Evolutionary conservation across 371 early-diverging fungal species (phyloP).

Genomic region (Mucor piriformis): DNA sequence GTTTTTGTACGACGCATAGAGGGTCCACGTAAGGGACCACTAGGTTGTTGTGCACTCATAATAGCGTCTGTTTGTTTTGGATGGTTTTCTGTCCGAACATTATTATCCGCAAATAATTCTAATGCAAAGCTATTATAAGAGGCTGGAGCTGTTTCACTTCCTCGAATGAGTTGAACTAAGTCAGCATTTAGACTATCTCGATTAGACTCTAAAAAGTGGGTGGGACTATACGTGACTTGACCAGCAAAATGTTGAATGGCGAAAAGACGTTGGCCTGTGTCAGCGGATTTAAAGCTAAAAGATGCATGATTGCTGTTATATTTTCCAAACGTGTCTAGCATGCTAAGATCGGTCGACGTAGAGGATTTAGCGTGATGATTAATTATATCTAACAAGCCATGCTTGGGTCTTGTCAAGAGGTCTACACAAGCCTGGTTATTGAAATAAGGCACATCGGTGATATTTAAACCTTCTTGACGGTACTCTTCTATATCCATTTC

Average conservation of each 20-base stretch:
- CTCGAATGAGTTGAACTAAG: slow-evolving; percentile 73
- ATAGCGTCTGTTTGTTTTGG: slow-evolving; percentile 64
- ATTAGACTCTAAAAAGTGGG: slow-evolving; percentile 76
- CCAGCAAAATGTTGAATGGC: slow-evolving; percentile 82
- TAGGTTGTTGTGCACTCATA: slow-evolving; percentile 62
- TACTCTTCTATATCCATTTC: slow-evolving; percentile 53
- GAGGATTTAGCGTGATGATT: slow-evolving; percentile 52
- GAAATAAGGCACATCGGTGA: slow-evolving; percentile 46
- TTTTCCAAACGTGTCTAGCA: slow-evolving; percentile 45
- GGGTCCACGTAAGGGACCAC: slow-evolving; percentile 55
- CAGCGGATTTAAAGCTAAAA: slow-evolving; percentile 44
- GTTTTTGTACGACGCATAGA: slow-evolving; percentile 51
- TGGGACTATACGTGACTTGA: slow-evolving; percentile 75
- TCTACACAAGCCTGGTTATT: slow-evolving; percentile 59
- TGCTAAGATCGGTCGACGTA: slow-evolving; percentile 37
- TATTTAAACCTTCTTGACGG: slow-evolving; percentile 61
- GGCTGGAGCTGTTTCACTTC: slow-evolving; percentile 34
- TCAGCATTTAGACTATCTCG: slow-evolving; percentile 75
- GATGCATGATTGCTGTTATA: slow-evolving; percentile 48
- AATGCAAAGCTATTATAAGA: slow-evolving; percentile 55
- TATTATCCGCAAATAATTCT: slow-evolving; percentile 42
- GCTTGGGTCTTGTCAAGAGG: slow-evolving; percentile 49
- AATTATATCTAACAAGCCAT: slow-evolving; percentile 62
- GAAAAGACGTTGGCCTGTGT: slow-evolving; percentile 45
- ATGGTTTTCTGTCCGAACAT: slow-evolving; percentile 62